These are phyloP conservation scores for Dactylella cylindrospora DNA, from an alignment of 2,329 filamentous ascomycete species.

Conservation along the genomic window DNA sequence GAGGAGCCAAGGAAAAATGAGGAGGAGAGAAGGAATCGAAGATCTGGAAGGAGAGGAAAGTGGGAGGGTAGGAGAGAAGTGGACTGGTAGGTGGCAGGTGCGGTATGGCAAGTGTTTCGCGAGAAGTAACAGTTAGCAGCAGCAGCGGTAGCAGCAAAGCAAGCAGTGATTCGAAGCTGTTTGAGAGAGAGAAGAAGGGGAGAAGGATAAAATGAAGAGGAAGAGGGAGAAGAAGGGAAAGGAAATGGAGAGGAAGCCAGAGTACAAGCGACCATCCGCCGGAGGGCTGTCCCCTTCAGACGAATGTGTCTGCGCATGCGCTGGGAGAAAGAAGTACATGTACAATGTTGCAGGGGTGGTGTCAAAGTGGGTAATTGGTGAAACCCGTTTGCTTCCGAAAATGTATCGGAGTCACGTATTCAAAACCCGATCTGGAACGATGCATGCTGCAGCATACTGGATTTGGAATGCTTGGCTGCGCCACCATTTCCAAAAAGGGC, in stretches of 20 bases:
- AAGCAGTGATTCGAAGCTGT: no score
- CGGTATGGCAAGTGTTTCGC: background rate
- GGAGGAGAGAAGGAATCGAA: no score
- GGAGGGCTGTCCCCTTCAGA: no score
- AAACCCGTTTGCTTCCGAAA: no score
- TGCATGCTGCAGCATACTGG: conserved; percentile 30
- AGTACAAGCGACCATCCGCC: no score
- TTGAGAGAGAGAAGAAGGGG: background rate
- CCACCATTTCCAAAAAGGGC: conserved; percentile 26
- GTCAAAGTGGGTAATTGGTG: no score
- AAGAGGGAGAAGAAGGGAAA: conserved; percentile 8
- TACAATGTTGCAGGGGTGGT: no score
- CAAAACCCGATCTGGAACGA: conserved; percentile 41
- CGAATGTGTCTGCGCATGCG: no score
- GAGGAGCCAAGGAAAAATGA: background rate
- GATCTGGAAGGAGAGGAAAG: no score
- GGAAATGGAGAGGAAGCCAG: no score
- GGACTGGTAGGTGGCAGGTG: background rate
- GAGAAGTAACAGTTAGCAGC: background rate
- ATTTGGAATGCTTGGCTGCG: conserved; percentile 40
- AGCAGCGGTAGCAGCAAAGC: background rate
- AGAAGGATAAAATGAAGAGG: background rate
- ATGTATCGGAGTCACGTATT: conserved; percentile 15
- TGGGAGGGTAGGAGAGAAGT: background rate
- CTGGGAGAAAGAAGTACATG: no score